Percentiles rank a stretch among this genome's conserved stretches.
Conservation (phyloP, 2,329 filamentous ascomycete species). For the Penicillium janthinellum region DNA sequence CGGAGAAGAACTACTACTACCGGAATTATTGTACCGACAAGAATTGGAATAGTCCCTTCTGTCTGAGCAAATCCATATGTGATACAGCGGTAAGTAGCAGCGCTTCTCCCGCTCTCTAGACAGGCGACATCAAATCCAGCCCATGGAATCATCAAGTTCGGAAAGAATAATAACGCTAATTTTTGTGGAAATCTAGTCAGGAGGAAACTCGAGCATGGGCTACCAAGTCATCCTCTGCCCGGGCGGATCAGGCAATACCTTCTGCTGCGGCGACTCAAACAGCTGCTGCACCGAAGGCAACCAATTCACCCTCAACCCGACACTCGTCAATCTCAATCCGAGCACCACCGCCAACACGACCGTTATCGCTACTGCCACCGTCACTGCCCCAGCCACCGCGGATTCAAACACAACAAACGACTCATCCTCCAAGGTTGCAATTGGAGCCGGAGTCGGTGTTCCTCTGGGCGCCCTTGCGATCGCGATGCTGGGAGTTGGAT, state of each 20-base stretch:
- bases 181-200: background rate
- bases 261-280: constrained; percentile 2
- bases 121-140: background rate
- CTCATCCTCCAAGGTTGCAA: background rate
- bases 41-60: constrained; percentile 8
- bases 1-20: background rate
- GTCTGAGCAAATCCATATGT: constrained; percentile 1
- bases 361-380: background rate
- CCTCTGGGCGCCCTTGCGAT: constrained; percentile 4
- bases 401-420: no score
- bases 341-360: background rate
- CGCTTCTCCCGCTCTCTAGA: background rate
- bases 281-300: background rate
- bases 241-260: background rate
- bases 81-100: background rate
- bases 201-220: background rate
- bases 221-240: background rate
- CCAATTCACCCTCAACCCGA: background rate
- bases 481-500: constrained; percentile 8
- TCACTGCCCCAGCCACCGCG: background rate
- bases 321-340: background rate
- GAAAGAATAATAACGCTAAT: background rate
- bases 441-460: constrained; percentile 8
- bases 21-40: constrained; percentile 7
- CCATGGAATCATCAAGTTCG: background rate